Conservation (phyloP, 208 protist species). For the Trypanosoma grayi region DNA sequence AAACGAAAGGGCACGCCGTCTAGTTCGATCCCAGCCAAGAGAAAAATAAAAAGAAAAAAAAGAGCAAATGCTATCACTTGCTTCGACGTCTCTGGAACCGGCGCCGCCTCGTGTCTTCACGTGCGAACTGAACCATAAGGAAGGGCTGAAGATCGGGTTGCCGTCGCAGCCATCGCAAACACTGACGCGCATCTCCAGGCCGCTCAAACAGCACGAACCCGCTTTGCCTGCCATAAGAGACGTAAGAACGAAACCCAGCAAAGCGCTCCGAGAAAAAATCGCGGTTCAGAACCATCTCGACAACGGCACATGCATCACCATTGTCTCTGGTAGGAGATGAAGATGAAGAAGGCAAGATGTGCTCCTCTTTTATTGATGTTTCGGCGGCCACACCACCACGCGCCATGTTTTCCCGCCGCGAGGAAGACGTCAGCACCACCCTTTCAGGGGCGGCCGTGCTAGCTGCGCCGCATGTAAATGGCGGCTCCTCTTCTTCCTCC, state of each 20-base stretch:
- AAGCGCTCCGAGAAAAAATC: slow-evolving; percentile 55
- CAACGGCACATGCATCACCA: neutral
- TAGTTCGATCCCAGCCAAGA: neutral
- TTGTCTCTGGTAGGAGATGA: neutral
- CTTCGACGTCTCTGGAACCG: neutral
- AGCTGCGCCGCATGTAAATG: too few species aligned
- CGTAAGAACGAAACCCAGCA: slow-evolving; percentile 37
- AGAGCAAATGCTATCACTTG: neutral
- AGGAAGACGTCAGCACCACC: too few species aligned
- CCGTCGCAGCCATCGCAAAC: slow-evolving; percentile 48
- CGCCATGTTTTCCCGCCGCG: too few species aligned
- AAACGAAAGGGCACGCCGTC: too few species aligned
- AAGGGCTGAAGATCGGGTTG: slow-evolving; percentile 23
- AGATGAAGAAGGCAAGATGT: neutral
- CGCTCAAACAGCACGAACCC: slow-evolving; percentile 64
- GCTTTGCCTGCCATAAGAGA: slow-evolving; percentile 38
- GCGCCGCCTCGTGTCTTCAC: slow-evolving; percentile 28
- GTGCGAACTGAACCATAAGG: slow-evolving; percentile 41
- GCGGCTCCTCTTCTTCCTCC: too few species aligned
- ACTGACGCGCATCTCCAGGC: slow-evolving; percentile 37
- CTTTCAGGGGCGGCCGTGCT: too few species aligned
- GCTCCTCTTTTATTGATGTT: too few species aligned
- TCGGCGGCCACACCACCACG: too few species aligned
- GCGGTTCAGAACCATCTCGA: slow-evolving; percentile 20
- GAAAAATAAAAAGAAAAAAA: slow-evolving; percentile 19